Evolutionary conservation across 768 basidiomycete species (phyloP).

Genomic region (Cystofilobasidium macerans): DNA sequence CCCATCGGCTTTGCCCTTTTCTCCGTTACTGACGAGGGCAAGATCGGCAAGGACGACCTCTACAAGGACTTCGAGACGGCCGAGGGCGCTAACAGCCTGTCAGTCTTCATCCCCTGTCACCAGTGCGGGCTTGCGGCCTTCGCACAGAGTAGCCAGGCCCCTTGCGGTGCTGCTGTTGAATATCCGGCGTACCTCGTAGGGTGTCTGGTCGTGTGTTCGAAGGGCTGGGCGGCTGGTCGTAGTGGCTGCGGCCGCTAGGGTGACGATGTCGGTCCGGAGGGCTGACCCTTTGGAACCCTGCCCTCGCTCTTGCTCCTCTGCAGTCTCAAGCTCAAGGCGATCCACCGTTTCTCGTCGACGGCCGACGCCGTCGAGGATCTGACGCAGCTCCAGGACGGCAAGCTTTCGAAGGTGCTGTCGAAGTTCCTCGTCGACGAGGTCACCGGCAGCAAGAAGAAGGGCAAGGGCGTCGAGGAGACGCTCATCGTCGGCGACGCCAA

Average conservation of each 20-base stretch:
- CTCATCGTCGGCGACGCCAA: slow-evolving; percentile 75
- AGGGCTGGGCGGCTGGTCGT: too few relatives aligned
- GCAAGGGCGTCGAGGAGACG: slow-evolving; percentile 61
- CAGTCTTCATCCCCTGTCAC: too few relatives aligned
- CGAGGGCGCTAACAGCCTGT: slow-evolving; percentile 86
- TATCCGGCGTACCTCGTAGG: too few relatives aligned
- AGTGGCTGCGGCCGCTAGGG: too few relatives aligned
- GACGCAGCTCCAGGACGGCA: slow-evolving; percentile 80
- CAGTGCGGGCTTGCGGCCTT: too few relatives aligned
- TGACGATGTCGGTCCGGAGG: not conserved
- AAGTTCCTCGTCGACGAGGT: slow-evolving; percentile 61
- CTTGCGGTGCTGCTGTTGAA: not conserved
- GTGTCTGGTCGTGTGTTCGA: not conserved
- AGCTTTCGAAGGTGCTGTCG: slow-evolving; percentile 82
- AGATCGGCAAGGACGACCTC: slow-evolving; percentile 71
- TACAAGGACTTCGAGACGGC: slow-evolving; percentile 89
- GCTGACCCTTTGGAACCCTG: too few relatives aligned
- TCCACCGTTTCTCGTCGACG: slow-evolving; percentile 94
- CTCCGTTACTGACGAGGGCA: slow-evolving; percentile 47
- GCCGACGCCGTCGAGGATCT: slow-evolving; percentile 95
- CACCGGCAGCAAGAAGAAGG: slow-evolving; percentile 49
- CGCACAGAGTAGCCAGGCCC: too few relatives aligned
- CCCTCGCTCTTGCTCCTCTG: not conserved
- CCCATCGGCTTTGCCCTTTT: slow-evolving; percentile 30
- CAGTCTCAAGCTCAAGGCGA: slow-evolving; percentile 84